A percentile compares a stretch with the other conserved stretches of the same genome.
Evolutionary conservation across 345 rosid species (phyloP).

Genomic region (Ceriops decandra): DNA sequence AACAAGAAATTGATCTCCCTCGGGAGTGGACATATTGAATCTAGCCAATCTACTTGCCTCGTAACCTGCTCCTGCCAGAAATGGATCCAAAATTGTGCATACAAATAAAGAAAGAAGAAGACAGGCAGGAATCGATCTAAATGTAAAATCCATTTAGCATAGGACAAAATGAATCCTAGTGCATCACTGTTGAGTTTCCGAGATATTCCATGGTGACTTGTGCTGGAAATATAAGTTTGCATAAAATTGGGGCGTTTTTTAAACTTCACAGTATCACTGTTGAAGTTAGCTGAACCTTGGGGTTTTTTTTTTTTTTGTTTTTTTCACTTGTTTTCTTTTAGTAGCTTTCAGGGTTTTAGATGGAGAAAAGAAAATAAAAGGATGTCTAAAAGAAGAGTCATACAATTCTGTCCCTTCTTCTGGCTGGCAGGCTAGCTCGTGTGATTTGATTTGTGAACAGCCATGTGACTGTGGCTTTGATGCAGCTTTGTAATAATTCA

Average conservation of each 20-base stretch:
- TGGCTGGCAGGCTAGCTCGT: conserved; percentile 7
- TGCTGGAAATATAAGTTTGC: too few relatives aligned
- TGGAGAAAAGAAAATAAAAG: conserved; percentile 1
- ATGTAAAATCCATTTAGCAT: conserved; percentile 7
- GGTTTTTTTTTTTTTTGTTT: too few relatives aligned
- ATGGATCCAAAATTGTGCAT: neutral
- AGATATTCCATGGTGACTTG: too few relatives aligned
- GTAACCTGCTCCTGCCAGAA: neutral
- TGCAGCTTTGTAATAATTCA: too few relatives aligned
- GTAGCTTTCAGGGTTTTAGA: neutral
- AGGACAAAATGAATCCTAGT: conserved; percentile 8
- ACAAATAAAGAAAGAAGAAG: conserved; percentile 2
- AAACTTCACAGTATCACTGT: too few relatives aligned
- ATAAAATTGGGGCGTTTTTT: too few relatives aligned
- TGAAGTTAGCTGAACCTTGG: too few relatives aligned
- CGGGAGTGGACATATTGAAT: conserved; percentile 76
- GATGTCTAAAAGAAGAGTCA: conserved; percentile 2
- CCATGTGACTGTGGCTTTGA: too few relatives aligned
- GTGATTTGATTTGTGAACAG: too few relatives aligned
- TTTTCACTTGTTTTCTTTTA: neutral
- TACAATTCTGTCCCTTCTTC: conserved; percentile 9
- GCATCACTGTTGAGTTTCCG: too few relatives aligned
- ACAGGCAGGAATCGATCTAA: neutral
- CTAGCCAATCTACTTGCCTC: neutral
- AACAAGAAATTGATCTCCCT: conserved; percentile 54